Base-by-base conservation (phyloP, 2,329 filamentous ascomycete genomes). In the Epichloe sibirici region DNA sequence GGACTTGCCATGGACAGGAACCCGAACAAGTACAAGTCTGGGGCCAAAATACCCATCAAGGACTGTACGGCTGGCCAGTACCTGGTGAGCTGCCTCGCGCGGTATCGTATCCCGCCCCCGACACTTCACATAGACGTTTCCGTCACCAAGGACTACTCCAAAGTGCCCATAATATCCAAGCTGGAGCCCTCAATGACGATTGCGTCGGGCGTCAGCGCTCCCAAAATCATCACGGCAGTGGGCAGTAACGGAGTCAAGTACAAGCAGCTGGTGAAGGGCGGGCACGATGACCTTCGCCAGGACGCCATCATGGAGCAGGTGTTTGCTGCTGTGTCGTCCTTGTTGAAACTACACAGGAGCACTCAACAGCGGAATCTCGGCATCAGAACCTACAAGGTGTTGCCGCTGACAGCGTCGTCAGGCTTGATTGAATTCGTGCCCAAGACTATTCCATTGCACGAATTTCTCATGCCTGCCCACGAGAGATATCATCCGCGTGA, bases 271-370 rank as follows among this genome's bases (percentile, higher is more conserved):
- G 88, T 95, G 65, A 98, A 98, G 74, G 90, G 90, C 56, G 90
- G 93, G 17, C 91, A 91, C 63, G 93, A 98, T 66, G 91, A 98
- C 65, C 78, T 99, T 12, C 86, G 94, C 8, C 93, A 98, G 71
- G 93, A 99, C 63, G 89, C 91, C 45, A 98, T 82, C 74, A 99
- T 99, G 94, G 94, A 98, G 68, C 93, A 99, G 69, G 93, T 98
- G 1, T 99, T 98, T 66, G 88, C 90, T 54, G 90, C 95, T 68
- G 93, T 96, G 23, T 97, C 90, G 53, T 87, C 88, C 49, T 79
- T 98, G 23, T 74, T 99, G 28, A 87, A 88, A 65, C 84, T 88
- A 48, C 90, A 97, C 66, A 84, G 88, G 52, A 79, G 84, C 12
- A 96, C 93, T 2, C 85, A 90, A 40, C 90, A 95, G 63, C 85